phyloP scores from a whole-genome alignment of 2,329 filamentous ascomycete species.

The Aspergillus nomiae region DNA sequence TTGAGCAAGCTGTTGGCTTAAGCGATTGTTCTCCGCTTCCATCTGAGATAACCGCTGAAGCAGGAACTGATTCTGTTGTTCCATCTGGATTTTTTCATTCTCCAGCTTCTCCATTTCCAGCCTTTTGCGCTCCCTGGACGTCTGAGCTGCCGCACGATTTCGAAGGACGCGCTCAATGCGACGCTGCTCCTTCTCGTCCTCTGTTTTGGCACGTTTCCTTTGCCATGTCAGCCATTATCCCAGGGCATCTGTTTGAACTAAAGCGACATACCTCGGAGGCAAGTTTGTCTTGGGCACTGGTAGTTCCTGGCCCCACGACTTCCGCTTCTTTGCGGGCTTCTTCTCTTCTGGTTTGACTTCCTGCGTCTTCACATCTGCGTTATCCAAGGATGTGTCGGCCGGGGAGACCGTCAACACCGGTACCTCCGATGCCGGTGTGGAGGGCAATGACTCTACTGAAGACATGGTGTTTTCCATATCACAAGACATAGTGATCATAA shows the following conservation, averaged over 20 bases:
- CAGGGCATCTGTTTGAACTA: no score
- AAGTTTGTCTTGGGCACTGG: conserved; percentile 96
- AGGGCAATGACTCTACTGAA: conserved; percentile 34
- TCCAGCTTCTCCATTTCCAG: conserved; percentile 83
- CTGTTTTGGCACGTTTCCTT: conserved; percentile 96
- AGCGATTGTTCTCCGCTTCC: conserved; percentile 55
- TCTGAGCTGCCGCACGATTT: conserved; percentile 94
- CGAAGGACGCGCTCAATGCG: conserved; percentile 95
- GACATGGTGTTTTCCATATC: conserved; percentile 38
- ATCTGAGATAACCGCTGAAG: conserved; percentile 64
- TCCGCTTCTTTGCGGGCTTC: conserved; percentile 87
- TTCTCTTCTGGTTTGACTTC: conserved; percentile 54
- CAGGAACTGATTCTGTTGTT: conserved; percentile 72
- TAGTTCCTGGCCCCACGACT: conserved; percentile 97
- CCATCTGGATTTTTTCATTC: conserved; percentile 63
- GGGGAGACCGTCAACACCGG: conserved; percentile 44
- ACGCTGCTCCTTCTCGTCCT: conserved; percentile 97
- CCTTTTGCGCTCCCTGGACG: conserved; percentile 90
- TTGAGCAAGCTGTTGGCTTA: conserved; percentile 54
- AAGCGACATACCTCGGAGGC: conserved; percentile 70
- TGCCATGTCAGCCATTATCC: conserved; percentile 12
- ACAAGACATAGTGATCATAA: conserved; percentile 12
- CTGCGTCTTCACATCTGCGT: conserved; percentile 26
- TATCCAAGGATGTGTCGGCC: conserved; percentile 41
- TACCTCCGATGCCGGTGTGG: conserved; percentile 35